phyloP scores from a whole-genome alignment of 202 grass and related monocot genomes.

The Saccharum hybrid region DNA sequence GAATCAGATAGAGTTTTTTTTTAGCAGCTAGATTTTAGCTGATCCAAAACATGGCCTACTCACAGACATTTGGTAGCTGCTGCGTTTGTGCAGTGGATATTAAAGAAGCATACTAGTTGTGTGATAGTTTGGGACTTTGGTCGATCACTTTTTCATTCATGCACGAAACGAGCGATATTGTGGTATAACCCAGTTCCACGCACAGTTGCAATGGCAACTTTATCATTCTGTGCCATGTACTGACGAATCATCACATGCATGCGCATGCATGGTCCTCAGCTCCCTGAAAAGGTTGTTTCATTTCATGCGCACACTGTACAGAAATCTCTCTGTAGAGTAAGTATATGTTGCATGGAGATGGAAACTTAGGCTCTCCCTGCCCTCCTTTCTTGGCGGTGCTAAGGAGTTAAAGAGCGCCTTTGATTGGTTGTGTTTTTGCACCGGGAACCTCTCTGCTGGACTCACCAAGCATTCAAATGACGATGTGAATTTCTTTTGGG shows the following conservation, averaged over 20 bases:
- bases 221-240: slow-evolving; percentile 23
- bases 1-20: background rate
- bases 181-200: too few species aligned
- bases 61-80: background rate
- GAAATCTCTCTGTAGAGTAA: background rate
- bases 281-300: slow-evolving; percentile 43
- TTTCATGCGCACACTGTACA: slow-evolving; percentile 38
- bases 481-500: slow-evolving; percentile 5
- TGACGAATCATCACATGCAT: slow-evolving; percentile 28
- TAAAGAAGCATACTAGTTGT: slow-evolving; percentile 35
- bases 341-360: slow-evolving; percentile 41
- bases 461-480: slow-evolving; percentile 12
- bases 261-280: background rate
- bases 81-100: background rate
- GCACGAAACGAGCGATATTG: background rate
- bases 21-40: background rate
- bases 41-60: background rate
- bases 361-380: slow-evolving; percentile 51
- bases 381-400: slow-evolving; percentile 44
- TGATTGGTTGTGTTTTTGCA: slow-evolving; percentile 28
- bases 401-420: slow-evolving; percentile 35
- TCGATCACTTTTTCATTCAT: slow-evolving; percentile 25
- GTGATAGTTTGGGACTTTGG: slow-evolving; percentile 5
- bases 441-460: background rate
- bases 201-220: slow-evolving; percentile 9